A percentile compares a stretch with the other conserved stretches of the same genome.
Conservation (phyloP, 768 basidiomycete species). For the Suillus paluster region DNA sequence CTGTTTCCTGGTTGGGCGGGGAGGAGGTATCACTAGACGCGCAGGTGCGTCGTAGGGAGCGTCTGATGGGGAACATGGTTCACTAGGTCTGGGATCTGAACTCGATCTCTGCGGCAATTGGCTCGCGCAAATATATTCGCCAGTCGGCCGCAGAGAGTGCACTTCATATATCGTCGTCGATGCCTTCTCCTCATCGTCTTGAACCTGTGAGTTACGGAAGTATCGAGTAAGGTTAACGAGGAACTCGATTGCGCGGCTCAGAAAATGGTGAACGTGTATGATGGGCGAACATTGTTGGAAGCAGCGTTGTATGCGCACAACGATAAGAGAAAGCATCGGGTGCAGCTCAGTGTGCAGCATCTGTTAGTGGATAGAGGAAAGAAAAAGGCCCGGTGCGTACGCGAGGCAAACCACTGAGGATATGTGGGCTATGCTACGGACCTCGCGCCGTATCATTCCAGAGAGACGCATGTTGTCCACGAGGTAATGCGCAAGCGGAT, state of each 20-base stretch:
- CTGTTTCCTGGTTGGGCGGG: constrained; percentile 8
- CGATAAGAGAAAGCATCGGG: neutral
- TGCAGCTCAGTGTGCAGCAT: neutral
- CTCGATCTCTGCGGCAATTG: neutral
- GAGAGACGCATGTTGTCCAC: constrained; percentile 5
- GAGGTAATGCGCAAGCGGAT: constrained; percentile 3
- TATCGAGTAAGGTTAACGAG: neutral
- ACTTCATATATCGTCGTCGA: neutral
- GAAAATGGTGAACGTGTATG: neutral
- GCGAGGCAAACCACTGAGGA: constrained; percentile 3
- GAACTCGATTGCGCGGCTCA: constrained; percentile 3
- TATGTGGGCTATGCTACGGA: neutral
- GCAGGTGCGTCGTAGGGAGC: constrained; percentile 5
- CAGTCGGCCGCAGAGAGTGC: neutral
- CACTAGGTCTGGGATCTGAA: neutral
- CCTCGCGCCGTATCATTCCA: constrained; percentile 1
- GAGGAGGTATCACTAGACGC: neutral
- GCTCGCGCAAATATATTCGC: constrained; percentile 3
- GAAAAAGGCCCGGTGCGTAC: neutral
- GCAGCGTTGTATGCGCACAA: neutral
- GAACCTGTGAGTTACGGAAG: neutral
- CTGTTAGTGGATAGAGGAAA: constrained; percentile 1
- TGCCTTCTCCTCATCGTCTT: constrained; percentile 1
- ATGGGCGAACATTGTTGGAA: neutral
- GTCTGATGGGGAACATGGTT: constrained; percentile 12